Percentiles rank a stretch among this genome's conserved stretches.
Conservation (phyloP, 2,329 filamentous ascomycete genomes). For the Phaeoacremonium minimum region DNA sequence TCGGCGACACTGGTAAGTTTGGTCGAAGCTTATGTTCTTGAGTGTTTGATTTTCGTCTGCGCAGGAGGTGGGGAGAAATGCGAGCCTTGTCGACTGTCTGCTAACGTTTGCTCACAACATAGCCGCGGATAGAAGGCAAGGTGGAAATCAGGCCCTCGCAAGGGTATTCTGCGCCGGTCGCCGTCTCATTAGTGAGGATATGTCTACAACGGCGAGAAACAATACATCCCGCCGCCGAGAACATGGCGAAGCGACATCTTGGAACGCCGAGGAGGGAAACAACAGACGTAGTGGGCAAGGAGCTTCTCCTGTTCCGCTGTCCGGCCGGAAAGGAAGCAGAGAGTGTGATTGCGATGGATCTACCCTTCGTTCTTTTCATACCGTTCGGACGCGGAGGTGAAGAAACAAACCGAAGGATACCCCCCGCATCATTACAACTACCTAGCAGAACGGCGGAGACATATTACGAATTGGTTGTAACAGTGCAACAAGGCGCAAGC, state of each 20-base stretch:
- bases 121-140: conserved; percentile 97
- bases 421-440: conserved; percentile 85
- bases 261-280: conserved; percentile 88
- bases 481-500: conserved; percentile 83
- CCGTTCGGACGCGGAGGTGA: conserved; percentile 89
- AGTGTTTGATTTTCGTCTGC: background rate
- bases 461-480: conserved; percentile 93
- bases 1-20: conserved; percentile 87
- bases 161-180: conserved; percentile 83
- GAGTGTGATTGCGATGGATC: conserved; percentile 88
- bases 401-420: conserved; percentile 84
- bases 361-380: conserved; percentile 96
- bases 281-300: conserved; percentile 90
- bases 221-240: conserved; percentile 94
- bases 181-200: conserved; percentile 90
- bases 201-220: conserved; percentile 90
- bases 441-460: conserved; percentile 94
- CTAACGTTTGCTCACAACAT: conserved; percentile 9
- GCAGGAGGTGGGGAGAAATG: conserved; percentile 1
- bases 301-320: conserved; percentile 88
- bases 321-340: conserved; percentile 80
- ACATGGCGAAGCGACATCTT: conserved; percentile 85
- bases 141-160: conserved; percentile 89
- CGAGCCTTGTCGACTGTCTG: conserved; percentile 2
- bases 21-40: conserved; percentile 4